A percentile compares a stretch with the other conserved stretches of the same genome.
Conservation (phyloP, 495 filamentous ascomycete species). For the Penicillium bovifimosum region DNA sequence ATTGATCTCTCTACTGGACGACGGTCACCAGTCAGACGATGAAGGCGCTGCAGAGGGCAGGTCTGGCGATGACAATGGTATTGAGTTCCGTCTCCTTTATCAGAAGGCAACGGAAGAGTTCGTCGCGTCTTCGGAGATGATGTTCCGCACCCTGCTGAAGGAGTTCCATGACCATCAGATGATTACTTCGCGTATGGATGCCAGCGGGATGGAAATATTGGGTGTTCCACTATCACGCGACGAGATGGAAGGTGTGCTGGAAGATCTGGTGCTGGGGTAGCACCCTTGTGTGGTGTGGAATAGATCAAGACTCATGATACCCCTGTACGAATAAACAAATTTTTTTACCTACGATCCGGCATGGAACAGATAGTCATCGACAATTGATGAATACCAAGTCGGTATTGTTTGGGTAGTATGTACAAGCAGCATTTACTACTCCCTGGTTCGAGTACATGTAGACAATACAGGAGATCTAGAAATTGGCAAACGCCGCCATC, state of each 20-base stretch:
- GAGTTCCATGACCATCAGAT: conserved; percentile 99
- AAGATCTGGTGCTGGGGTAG: conserved; percentile 61
- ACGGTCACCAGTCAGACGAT: conserved; percentile 43
- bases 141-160: conserved; percentile 86
- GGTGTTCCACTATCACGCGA: conserved; percentile 81
- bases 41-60: conserved; percentile 30
- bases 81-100: conserved; percentile 88
- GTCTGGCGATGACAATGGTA: conserved; percentile 44
- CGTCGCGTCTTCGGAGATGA: conserved; percentile 93
- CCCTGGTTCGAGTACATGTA: background rate
- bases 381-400: background rate
- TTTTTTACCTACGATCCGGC: conserved; percentile 4
- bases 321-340: conserved; percentile 26
- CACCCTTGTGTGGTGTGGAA: conserved; percentile 2
- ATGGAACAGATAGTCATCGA: background rate
- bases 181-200: conserved; percentile 82
- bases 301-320: conserved; percentile 30
- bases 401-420: conserved; percentile 3
- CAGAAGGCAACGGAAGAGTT: conserved; percentile 95
- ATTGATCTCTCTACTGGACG: conserved; percentile 62
- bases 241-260: conserved; percentile 83
- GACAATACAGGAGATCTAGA: conserved; percentile 20
- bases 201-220: conserved; percentile 74
- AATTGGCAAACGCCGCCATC: conserved; percentile 64
- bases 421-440: conserved; percentile 5